phyloP scores from a whole-genome alignment of 495 filamentous ascomycete genomes.

The Xylaria acuta region DNA sequence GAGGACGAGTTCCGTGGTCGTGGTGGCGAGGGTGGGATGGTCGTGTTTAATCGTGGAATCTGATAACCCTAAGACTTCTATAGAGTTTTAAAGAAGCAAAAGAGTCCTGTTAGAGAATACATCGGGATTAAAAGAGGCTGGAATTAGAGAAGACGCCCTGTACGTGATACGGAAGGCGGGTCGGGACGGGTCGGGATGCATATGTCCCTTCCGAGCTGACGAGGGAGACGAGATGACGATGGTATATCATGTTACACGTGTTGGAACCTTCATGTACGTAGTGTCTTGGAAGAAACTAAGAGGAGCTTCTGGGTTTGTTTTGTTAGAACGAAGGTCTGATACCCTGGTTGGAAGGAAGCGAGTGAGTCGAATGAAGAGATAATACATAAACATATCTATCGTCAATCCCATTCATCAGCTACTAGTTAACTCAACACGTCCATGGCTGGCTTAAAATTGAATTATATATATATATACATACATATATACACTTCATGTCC shows the following conservation, averaged over 20 bases:
- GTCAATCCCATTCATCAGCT: not conserved
- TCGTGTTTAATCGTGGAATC: slow-evolving; percentile 93
- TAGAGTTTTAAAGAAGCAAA: not conserved
- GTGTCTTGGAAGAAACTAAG: not conserved
- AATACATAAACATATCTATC: not conserved
- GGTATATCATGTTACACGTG: not conserved
- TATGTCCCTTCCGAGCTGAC: not conserved
- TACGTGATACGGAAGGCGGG: not conserved
- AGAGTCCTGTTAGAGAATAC: not conserved
- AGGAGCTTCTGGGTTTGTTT: not conserved
- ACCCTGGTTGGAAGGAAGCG: not conserved
- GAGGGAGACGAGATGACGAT: not conserved
- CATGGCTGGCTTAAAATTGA: not conserved
- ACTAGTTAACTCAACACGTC: not conserved
- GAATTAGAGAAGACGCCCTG: slow-evolving; percentile 2
- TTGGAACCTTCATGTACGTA: not conserved
- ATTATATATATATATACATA: too few relatives aligned
- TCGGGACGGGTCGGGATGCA: not conserved
- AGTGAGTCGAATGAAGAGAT: not conserved
- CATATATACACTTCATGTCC: too few relatives aligned
- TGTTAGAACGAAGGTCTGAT: not conserved
- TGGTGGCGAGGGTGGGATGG: slow-evolving; percentile 75
- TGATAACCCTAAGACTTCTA: slow-evolving; percentile 44
- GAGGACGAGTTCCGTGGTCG: slow-evolving; percentile 83
- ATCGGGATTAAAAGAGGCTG: not conserved